Conservation (phyloP, 257 asterid genomes). For the Lycium barbarum region DNA sequence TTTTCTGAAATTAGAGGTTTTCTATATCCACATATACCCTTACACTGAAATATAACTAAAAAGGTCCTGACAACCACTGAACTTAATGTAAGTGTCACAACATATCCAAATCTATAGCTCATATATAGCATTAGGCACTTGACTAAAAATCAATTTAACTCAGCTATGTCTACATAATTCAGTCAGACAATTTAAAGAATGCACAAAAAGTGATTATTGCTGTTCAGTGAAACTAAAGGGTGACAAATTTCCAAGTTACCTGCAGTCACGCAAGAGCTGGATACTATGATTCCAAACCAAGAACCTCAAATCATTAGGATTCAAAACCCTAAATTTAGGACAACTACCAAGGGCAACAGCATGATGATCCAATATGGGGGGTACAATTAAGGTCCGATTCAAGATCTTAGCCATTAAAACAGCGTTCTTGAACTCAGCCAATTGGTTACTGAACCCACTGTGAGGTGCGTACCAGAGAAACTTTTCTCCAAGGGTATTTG, state of each 20-base stretch:
- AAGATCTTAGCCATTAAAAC: conserved; percentile 72
- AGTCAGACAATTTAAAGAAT: neutral
- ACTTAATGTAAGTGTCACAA: too few species aligned
- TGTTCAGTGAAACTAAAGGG: neutral
- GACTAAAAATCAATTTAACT: too few species aligned
- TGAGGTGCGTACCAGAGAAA: conserved; percentile 94
- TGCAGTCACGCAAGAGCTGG: conserved; percentile 63
- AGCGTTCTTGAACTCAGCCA: conserved; percentile 85
- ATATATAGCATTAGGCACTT: too few species aligned
- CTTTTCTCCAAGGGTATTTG: conserved; percentile 42
- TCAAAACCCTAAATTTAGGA: conserved; percentile 90
- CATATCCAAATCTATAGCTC: too few species aligned
- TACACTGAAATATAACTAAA: too few species aligned
- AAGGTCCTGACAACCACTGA: too few species aligned
- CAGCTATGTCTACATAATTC: too few species aligned
- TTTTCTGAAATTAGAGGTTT: too few species aligned
- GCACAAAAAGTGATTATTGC: conserved; percentile 54
- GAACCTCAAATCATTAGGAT: conserved; percentile 71
- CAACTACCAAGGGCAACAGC: conserved; percentile 94
- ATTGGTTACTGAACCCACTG: conserved; percentile 97
- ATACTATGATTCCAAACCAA: conserved; percentile 81
- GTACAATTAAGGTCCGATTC: conserved; percentile 82
- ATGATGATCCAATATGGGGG: conserved; percentile 90
- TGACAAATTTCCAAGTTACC: conserved; percentile 46
- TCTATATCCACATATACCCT: too few species aligned